These are phyloP conservation scores for Penicillium sp. DNA, from an alignment of 2,329 filamentous ascomycete species.

Conservation along the genomic window DNA sequence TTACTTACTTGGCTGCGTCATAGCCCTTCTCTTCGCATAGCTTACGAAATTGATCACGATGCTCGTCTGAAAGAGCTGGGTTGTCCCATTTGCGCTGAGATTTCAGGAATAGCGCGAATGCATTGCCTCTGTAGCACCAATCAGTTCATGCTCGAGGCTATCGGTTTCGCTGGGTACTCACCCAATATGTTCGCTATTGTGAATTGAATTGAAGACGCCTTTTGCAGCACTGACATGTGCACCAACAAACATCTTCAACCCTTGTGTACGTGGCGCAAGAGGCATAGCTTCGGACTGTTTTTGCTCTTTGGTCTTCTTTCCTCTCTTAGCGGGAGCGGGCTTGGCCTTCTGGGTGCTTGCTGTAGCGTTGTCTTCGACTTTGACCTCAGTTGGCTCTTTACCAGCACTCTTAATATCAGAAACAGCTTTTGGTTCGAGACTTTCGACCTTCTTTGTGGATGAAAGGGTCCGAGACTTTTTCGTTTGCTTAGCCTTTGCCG, in stretches of 20 bases:
- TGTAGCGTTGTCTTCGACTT: constrained; percentile 16
- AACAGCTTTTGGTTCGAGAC: background rate
- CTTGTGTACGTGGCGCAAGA: constrained; percentile 67
- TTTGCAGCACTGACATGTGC: constrained; percentile 83
- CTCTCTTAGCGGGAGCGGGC: constrained; percentile 36
- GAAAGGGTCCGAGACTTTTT: constrained; percentile 13
- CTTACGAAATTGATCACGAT: constrained; percentile 68
- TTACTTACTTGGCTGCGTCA: constrained; percentile 58
- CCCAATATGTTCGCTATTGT: constrained; percentile 75
- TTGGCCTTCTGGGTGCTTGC: constrained; percentile 55
- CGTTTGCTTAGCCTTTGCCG: constrained; percentile 2
- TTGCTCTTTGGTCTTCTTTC: constrained; percentile 57
- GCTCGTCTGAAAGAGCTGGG: constrained; percentile 70
- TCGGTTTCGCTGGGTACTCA: constrained; percentile 26
- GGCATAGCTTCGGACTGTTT: constrained; percentile 60
- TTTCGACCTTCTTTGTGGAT: constrained; percentile 14
- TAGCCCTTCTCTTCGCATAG: constrained; percentile 70
- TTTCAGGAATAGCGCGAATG: constrained; percentile 93
- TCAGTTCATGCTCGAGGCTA: background rate
- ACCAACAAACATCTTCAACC: constrained; percentile 80
- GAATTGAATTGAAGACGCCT: constrained; percentile 87
- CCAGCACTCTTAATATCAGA: background rate
- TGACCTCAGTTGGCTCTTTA: background rate
- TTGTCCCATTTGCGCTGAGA: constrained; percentile 94
- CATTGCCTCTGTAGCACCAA: constrained; percentile 66